Conservation (phyloP, 1,284 basidiomycete species). For the Cerioporus squamosus region DNA sequence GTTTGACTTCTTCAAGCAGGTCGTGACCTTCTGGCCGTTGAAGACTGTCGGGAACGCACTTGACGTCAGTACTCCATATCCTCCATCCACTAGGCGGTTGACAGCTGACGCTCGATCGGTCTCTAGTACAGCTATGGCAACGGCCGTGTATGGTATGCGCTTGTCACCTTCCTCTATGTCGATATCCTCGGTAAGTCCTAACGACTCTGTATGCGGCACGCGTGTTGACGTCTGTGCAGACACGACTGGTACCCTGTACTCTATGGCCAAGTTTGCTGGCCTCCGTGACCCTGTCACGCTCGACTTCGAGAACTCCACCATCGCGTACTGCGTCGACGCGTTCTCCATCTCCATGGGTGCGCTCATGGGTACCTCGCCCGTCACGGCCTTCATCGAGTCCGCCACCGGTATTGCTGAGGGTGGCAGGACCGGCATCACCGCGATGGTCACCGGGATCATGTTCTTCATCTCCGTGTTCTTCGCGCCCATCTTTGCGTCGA, state of each 20-base stretch:
- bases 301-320: constrained; percentile 87
- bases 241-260: constrained; percentile 76
- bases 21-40: constrained; percentile 78
- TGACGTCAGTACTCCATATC: constrained; percentile 52
- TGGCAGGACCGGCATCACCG: constrained; percentile 87
- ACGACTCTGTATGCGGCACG: not conserved
- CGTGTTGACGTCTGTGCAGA: constrained; percentile 12
- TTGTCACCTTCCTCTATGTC: constrained; percentile 89
- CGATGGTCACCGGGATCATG: constrained; percentile 72
- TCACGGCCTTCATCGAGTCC: constrained; percentile 88
- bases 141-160: constrained; percentile 85
- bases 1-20: constrained; percentile 89
- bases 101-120: not conserved
- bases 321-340: constrained; percentile 86
- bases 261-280: constrained; percentile 93
- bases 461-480: constrained; percentile 92
- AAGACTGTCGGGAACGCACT: constrained; percentile 64
- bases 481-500: constrained; percentile 87
- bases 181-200: constrained; percentile 70
- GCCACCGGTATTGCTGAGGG: constrained; percentile 85
- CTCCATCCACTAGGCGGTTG: constrained; percentile 1
- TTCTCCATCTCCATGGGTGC: constrained; percentile 84
- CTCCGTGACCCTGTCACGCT: constrained; percentile 84
- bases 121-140: constrained; percentile 61
- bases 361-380: constrained; percentile 85